Base-by-base conservation (phyloP, 2,329 filamentous ascomycete species). In the Diaporthe ampelina region DNA sequence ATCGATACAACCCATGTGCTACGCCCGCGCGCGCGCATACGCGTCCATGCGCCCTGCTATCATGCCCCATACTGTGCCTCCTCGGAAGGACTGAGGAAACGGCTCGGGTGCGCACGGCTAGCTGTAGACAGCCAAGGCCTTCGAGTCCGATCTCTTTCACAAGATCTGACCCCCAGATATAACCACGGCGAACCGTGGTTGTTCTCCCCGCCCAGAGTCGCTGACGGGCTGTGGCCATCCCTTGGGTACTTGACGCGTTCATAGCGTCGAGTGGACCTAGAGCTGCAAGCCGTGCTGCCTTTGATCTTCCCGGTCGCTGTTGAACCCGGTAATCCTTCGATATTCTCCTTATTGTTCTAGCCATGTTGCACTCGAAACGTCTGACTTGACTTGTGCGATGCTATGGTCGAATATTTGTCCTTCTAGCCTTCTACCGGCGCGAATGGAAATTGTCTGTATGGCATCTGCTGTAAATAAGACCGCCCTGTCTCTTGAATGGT, bases 371-470 rank as follows among this genome's bases (percentile, higher is more conserved):
- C 24, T 58, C 24, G 69, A 37, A 61, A 74, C 67, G 37, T 61
- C 50, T 35, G 26, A 17, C 32, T 11, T 43, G 56, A 29, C 40
- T 35, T 4, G 24, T 32, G 69, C 57, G 69, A 43, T 52, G 48
- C 57, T 37, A n/a, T 50, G 35, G 26, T 40, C 24, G 57, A 70
- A 43, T 58, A 45, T 68, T 35, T 54, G 57, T 73, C 40, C 70
- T 56, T 43, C 45, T 70, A 65, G 69, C 73, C 73, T 74, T 74
- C 69, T 74, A 74, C 73, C 73, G 69, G 73, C 73, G 48, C 52
- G 61, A 72, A 61, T 69, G 73, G 70, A 40, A 67, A 26, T 67
- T 29, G 56, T 50, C 68, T 59, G 63, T 35, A 24, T 35, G 58
- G 26, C 71, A 45, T 59, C 32, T 59, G 21, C 68, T 48, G n/a